Evolutionary conservation across 768 basidiomycete species (phyloP), one percentile per base, ranked within the genome.

Genomic region (Boletus speciosus): DNA sequence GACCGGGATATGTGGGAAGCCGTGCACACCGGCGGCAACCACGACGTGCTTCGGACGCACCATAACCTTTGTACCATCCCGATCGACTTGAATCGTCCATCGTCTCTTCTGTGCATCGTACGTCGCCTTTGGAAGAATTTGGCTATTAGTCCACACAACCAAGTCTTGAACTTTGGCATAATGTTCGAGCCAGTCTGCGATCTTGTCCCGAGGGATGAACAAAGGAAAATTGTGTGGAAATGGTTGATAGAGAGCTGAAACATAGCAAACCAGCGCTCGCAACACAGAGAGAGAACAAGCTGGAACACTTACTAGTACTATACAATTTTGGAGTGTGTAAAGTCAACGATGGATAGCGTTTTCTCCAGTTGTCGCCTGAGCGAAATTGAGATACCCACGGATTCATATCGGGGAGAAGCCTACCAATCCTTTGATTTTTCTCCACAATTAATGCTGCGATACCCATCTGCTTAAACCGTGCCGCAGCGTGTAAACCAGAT

Each of bases 301-400:
- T 19, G 12, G 12, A 41, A 35, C 25, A 40, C 52, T 6, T 27
- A 53, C 52, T 53, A 15, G 47, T 15, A 27, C 47, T 34, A 14
- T 8, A 36, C 7, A 15, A 15, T 36, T 49, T 53, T 16, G 38
- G 47, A 6, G 32, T 40, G 25, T 49, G 52, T 8, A 49, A n/a
- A 35, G 47, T 53, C 19, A 53, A 41, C 39, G 52, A 53, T 27
- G 52, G 52, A 15, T 53, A 53, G 10, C 52, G 52, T 35, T 53
- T 49, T 35, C 52, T 53, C 52, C 52, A 53, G 23, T 35, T 53
- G 14, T 53, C 52, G 27, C 52, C 52, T 53, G 8, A 32, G 9
- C 37, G 9, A 25, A 32, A 27, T 25, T 50, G 35, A 48, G 19
- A 12, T 34, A 34, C 32, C 14, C 16, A 48, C 6, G 5, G 9